Base-by-base conservation (phyloP, 805 yeast species). In the Vanderwaltozyma verrucispora region DNA sequence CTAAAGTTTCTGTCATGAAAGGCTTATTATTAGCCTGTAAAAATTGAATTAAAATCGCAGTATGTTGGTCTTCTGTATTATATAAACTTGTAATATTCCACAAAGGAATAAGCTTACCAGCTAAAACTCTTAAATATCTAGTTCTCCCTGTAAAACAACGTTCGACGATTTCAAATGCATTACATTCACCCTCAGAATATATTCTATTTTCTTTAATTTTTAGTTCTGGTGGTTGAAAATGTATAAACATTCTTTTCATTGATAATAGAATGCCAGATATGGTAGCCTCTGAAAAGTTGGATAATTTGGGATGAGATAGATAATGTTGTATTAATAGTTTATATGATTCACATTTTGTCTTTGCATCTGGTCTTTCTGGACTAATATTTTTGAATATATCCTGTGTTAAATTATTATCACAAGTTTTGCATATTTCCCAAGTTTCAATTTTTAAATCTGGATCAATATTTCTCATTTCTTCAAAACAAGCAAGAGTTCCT, bases 1-100 rank as follows among this genome's bases (percentile, higher is more conserved):
- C 64, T 0, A 75, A 66, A 0, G 80, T 71, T 51, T 81, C 88
- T 8, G 74, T 77, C 35, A 77, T 49, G 40, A 72, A 65, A 2
- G 55, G 49, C 9, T 46, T 46, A 3, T 58, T 54, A 13, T 53
- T 49, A n/a, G 61, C 49, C 28, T 72, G 67, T 0, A 77, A 44
- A 30, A 61, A 53, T 12, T 58, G 52, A 31, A 75, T 58, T 7
- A 80, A 63, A 0, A 51, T 33, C 16, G 69, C 67, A 32, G 79
- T 72, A 45, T 71, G 57, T 19, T 49, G 45, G 41, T 72, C 68
- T 37, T 64, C 63, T 23, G 58, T 51, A 35, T 62, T 58, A 41
- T 65, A 63, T 28, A 65, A 64, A 6, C 63, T 56, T 8, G 64
- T 50, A 3, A 70, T 46, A 30, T 51, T 54, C 42, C 71, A 67